Evolutionary conservation across 2,329 filamentous ascomycete species (phyloP).

Genomic region (Fonsecaea nubica): DNA sequence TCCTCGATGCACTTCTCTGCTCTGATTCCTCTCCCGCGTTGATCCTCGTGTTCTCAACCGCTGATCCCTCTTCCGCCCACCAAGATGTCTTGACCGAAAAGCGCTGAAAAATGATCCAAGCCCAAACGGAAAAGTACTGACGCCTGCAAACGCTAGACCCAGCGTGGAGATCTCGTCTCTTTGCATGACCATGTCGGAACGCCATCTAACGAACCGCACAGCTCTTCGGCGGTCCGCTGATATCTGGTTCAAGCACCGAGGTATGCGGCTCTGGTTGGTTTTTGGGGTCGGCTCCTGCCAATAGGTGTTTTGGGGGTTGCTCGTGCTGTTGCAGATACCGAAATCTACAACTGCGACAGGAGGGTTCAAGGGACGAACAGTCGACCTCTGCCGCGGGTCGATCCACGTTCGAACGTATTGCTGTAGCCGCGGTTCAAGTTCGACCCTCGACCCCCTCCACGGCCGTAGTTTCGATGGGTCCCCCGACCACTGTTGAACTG

Average conservation of each 20-base stretch:
- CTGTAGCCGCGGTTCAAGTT: constrained; percentile 30
- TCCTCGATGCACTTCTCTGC: not conserved
- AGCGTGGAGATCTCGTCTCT: not conserved
- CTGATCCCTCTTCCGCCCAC: constrained; percentile 12
- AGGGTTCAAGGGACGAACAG: constrained; percentile 39
- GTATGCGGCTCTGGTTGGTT: constrained; percentile 2
- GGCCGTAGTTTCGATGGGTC: constrained; percentile 23
- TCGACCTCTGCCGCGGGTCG: constrained; percentile 39
- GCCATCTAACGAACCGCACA: constrained; percentile 5
- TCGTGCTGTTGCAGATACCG: constrained; percentile 21
- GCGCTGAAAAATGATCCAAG: constrained; percentile 18
- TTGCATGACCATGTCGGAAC: constrained; percentile 3
- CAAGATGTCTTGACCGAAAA: constrained; percentile 15
- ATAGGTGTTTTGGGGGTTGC: constrained; percentile 14
- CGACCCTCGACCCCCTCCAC: constrained; percentile 28
- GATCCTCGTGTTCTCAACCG: not conserved
- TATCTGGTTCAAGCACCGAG: not conserved
- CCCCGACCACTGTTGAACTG: constrained; percentile 28
- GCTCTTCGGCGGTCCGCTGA: not conserved
- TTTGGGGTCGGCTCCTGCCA: constrained; percentile 11
- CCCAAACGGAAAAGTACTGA: constrained; percentile 25
- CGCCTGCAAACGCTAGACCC: constrained; percentile 13
- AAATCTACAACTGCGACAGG: constrained; percentile 13
- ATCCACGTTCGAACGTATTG: constrained; percentile 37
- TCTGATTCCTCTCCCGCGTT: not conserved